Evolutionary conservation across 2,329 filamentous ascomycete genomes (phyloP), one percentile per base, ranked within the genome.

Genomic region (Aureobasidium sp.): DNA sequence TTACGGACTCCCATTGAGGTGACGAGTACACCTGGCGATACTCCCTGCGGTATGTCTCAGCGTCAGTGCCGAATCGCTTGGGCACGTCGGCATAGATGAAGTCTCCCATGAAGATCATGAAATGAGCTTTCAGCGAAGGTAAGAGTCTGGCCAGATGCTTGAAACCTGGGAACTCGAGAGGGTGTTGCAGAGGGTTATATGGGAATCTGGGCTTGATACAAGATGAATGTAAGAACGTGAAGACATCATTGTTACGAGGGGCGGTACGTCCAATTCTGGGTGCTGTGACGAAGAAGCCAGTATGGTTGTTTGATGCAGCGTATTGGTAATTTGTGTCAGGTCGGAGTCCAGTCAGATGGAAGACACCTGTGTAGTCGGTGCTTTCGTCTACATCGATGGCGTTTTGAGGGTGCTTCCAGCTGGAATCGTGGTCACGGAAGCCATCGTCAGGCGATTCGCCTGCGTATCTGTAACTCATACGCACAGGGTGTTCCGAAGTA

Each of bases 11-110:
- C 94, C 94, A 99, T 66, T 96, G 93, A 0, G 93, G 93, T 2
- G 92, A 96, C 0, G 90, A 88, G 71, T 99, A 99, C n/a, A 97
- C 87, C 69, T 95, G 91, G 24, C 93, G 87, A 71, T 99, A 99
- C 71, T 97, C 92, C 71, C 90, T 85, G 55, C 92, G 85, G 73
- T 97, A 99, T 69, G 92, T 86, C 60, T 90, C 86, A 1, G 81
- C 77, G 0, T 84, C 82, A 44, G 82, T 85, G 12, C 91, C 92
- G 71, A 92, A 88, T 10, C 88, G 85, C 52, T 85, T 82, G 0
- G 93, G 93, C 0, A 97, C 93, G 70, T 99, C 94, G 39, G 90
- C 83, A 71, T 95, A 95, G 71, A 95, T 93, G 71, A 94, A 95
- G 69, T 95, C 90, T 39, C 91, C 90, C 0, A 95, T 80, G 74